Evolutionary conservation across 2,329 filamentous ascomycete species (phyloP).

Genomic region (Aspergillus pseudoterreus): DNA sequence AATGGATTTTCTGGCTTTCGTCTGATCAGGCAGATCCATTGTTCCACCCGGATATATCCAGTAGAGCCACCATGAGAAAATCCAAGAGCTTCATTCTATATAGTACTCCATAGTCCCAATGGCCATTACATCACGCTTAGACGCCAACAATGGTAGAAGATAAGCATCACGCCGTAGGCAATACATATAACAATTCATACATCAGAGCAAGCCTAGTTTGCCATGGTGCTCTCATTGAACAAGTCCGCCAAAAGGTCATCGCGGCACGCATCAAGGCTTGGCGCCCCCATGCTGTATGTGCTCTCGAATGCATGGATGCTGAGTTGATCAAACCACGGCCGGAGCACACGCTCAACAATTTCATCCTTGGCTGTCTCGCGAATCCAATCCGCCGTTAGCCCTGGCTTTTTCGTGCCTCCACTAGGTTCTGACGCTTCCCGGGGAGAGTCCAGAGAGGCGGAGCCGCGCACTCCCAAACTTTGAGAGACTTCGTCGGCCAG

Average conservation of each 20-base stretch:
- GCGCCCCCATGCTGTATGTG: slow-evolving; percentile 75
- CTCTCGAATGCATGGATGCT: slow-evolving; percentile 93
- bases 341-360: slow-evolving; percentile 71
- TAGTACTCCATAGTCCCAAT: background rate
- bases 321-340: slow-evolving; percentile 85
- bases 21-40: too few species aligned
- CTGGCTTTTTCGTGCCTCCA: slow-evolving; percentile 35
- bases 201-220: slow-evolving; percentile 22
- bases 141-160: background rate
- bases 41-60: too few species aligned
- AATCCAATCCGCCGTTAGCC: slow-evolving; percentile 45
- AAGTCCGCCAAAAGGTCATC: slow-evolving; percentile 66
- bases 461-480: slow-evolving; percentile 56
- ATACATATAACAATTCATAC: background rate
- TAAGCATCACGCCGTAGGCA: background rate
- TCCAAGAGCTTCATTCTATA: too few species aligned
- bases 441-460: slow-evolving; percentile 21
- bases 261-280: slow-evolving; percentile 64
- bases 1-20: too few species aligned
- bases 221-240: slow-evolving; percentile 69
- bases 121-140: background rate
- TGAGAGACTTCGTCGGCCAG: slow-evolving; percentile 83
- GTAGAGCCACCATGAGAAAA: too few species aligned
- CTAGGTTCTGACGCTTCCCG: slow-evolving; percentile 27
- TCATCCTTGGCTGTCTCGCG: slow-evolving; percentile 54